Evolutionary conservation across 176 grass and related monocot species (phyloP).

Genomic region (Chloris gayana): DNA sequence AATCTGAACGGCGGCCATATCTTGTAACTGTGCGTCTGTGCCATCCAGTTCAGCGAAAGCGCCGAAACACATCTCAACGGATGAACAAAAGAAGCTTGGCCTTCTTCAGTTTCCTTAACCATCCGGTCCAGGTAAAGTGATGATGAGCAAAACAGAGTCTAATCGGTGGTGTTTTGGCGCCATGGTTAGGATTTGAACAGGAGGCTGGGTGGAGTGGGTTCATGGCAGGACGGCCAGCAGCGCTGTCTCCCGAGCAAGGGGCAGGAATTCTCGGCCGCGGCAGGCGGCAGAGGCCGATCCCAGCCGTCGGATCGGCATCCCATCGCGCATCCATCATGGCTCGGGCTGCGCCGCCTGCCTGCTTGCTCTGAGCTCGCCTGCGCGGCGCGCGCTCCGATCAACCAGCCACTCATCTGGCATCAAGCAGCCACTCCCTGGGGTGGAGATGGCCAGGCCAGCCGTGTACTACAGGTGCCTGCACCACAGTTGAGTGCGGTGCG

Average conservation of each 20-base stretch:
- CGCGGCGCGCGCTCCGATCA: slow-evolving; percentile 8
- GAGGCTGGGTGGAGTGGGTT: background rate
- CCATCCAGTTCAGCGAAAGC: no score
- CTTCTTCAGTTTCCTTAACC: no score
- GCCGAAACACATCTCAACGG: no score
- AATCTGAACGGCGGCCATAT: no score
- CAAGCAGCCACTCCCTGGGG: no score
- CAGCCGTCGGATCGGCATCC: slow-evolving; percentile 33
- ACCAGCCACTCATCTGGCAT: background rate
- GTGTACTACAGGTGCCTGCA: slow-evolving; percentile 12
- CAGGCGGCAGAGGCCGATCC: background rate
- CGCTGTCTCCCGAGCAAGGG: slow-evolving; percentile 13
- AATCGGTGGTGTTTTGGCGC: background rate
- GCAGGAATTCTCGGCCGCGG: slow-evolving; percentile 38
- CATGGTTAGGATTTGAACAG: background rate
- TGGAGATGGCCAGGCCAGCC: no score
- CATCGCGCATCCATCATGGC: slow-evolving; percentile 25
- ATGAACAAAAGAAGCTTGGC: no score
- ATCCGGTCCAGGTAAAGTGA: no score
- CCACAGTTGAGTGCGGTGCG: background rate
- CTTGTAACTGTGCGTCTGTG: no score
- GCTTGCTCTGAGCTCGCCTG: no score
- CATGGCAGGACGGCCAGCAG: background rate
- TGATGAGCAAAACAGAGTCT: background rate
- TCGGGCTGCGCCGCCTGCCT: background rate